Evolutionary conservation across 208 protist genomes (phyloP).

Genomic region (Leishmania braziliensis): DNA sequence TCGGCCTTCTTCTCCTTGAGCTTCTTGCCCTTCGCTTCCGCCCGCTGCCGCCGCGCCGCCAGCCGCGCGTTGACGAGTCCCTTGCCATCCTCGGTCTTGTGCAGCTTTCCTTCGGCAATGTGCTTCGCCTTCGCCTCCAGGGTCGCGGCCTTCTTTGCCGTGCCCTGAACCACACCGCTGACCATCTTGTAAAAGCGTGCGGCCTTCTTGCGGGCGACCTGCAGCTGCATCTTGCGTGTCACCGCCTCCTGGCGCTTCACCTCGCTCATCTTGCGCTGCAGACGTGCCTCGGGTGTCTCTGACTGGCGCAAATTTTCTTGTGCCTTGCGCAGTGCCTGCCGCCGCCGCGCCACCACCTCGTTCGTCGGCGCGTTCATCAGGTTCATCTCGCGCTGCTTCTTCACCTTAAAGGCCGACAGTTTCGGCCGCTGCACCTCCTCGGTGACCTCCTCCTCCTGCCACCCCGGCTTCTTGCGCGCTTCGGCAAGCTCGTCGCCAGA

Average conservation of each 20-base stretch:
- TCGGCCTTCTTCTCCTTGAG: slow-evolving; percentile 63
- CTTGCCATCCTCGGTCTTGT: slow-evolving; percentile 54
- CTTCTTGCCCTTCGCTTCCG: slow-evolving; percentile 51
- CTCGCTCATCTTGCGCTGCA: slow-evolving; percentile 73
- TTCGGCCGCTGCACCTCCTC: slow-evolving; percentile 76
- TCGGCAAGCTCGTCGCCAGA: slow-evolving; percentile 79
- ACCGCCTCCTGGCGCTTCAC: slow-evolving; percentile 73
- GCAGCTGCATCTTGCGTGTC: slow-evolving; percentile 89
- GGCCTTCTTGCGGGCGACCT: slow-evolving; percentile 91
- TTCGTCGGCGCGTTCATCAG: slow-evolving; percentile 88
- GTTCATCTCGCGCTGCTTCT: slow-evolving; percentile 88
- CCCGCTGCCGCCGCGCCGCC: slow-evolving; percentile 49
- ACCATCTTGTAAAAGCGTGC: slow-evolving; percentile 92
- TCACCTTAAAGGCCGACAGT: slow-evolving; percentile 87
- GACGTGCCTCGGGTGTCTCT: slow-evolving; percentile 53
- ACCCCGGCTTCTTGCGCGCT: slow-evolving; percentile 57
- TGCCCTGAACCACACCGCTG: slow-evolving; percentile 73
- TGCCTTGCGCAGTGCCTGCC: slow-evolving; percentile 55
- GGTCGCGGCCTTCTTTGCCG: slow-evolving; percentile 54
- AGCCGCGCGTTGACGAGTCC: slow-evolving; percentile 62
- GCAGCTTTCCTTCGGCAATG: slow-evolving; percentile 65
- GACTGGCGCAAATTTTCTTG: slow-evolving; percentile 42
- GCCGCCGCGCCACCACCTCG: slow-evolving; percentile 76
- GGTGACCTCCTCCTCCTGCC: slow-evolving; percentile 84
- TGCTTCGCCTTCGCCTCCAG: slow-evolving; percentile 84